Conservation (phyloP, 129 eudicot species). For the Kitagawia praeruptora region DNA sequence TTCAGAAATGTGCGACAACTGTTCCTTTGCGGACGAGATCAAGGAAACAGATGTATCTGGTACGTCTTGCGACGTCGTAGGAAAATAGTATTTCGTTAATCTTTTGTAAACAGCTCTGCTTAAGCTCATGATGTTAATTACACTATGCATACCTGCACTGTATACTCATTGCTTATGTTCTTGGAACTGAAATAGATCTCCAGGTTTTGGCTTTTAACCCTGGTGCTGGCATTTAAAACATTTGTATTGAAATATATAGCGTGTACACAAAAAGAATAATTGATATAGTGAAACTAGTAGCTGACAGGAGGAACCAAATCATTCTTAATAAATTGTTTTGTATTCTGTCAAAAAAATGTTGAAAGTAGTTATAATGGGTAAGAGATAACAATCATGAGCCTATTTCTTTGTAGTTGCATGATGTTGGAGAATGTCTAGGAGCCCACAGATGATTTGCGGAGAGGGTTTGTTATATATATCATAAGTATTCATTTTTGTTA, state of each 20-base stretch:
- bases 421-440: neutral
- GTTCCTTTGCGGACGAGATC: conserved; percentile 50
- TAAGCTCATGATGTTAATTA: neutral
- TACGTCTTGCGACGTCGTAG: conserved; percentile 19
- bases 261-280: neutral
- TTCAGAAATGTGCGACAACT: conserved; percentile 95
- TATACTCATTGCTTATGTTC: neutral
- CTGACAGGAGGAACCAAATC: neutral
- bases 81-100: neutral
- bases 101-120: neutral
- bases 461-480: neutral
- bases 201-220: neutral
- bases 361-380: neutral
- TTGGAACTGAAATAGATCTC: neutral
- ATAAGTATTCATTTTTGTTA: neutral
- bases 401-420: neutral
- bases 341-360: neutral
- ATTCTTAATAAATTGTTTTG: neutral
- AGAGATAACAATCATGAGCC: neutral
- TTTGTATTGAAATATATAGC: neutral
- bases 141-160: neutral
- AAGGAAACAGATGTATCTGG: conserved; percentile 82
- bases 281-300: neutral
- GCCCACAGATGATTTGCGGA: neutral
- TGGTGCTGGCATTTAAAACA: neutral